These are phyloP conservation scores for Posidonia australis DNA, from an alignment of 106 monocot species.

Conservation along the genomic window DNA sequence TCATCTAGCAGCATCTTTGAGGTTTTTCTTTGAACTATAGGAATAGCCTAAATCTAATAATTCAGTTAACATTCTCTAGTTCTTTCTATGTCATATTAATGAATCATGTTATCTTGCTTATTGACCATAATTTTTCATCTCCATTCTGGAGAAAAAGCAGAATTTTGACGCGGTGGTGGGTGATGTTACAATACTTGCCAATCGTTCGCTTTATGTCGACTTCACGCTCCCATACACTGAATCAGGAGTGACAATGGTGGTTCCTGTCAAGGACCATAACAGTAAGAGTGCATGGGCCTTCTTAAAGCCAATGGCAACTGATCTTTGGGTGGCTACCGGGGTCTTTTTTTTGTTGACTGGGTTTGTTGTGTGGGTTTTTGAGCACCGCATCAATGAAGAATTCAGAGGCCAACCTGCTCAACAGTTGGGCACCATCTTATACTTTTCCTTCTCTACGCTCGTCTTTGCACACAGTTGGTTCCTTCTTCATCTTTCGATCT, in stretches of 20 bases:
- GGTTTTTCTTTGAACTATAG: too few relatives aligned
- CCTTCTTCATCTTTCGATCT: background rate
- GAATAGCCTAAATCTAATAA: too few relatives aligned
- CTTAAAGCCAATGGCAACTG: constrained; percentile 25
- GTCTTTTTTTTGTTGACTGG: constrained; percentile 41
- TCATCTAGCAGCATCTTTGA: too few relatives aligned
- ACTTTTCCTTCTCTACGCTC: constrained; percentile 63
- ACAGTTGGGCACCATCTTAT: constrained; percentile 45
- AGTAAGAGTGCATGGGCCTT: constrained; percentile 39
- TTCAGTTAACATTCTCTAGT: too few relatives aligned
- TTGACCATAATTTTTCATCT: too few relatives aligned
- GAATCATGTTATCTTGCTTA: too few relatives aligned
- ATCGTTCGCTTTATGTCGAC: constrained; percentile 52
- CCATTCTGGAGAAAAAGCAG: too few relatives aligned
- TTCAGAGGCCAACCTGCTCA: constrained; percentile 29
- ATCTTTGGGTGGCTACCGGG: constrained; percentile 30
- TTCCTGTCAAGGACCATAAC: constrained; percentile 31
- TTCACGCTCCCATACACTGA: constrained; percentile 48
- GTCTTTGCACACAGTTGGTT: constrained; percentile 44
- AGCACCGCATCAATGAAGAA: constrained; percentile 37
- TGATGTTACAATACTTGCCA: constrained; percentile 52
- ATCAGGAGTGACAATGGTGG: constrained; percentile 52
- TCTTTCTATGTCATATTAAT: too few relatives aligned
- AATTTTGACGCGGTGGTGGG: constrained; percentile 52
- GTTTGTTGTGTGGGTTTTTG: constrained; percentile 45